Conservation (phyloP, 257 asterid species). For the Fraxinus pennsylvanica region DNA sequence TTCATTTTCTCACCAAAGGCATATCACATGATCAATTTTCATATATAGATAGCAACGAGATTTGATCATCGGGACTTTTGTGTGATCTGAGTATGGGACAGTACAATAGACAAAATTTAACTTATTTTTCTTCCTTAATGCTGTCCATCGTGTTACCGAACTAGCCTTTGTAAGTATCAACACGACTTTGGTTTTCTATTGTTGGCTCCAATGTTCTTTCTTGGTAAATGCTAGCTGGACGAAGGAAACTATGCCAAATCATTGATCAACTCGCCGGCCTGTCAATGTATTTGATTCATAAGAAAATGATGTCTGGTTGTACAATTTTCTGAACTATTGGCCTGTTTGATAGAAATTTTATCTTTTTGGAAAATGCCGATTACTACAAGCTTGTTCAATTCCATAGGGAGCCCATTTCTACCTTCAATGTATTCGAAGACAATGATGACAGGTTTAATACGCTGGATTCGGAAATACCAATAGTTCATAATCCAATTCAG, state of each 20-base stretch:
- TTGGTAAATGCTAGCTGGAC: neutral
- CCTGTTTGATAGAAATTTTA: neutral
- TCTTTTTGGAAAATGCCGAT: too few species aligned
- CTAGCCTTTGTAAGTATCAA: neutral
- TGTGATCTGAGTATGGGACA: too few species aligned
- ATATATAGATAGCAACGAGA: too few species aligned
- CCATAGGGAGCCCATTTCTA: neutral
- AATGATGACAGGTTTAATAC: too few species aligned
- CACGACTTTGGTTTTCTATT: neutral
- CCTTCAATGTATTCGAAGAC: neutral
- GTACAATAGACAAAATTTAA: neutral
- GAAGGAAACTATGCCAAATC: neutral
- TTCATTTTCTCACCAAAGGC: too few species aligned
- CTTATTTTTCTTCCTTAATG: neutral
- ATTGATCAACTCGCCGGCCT: conserved; percentile 1
- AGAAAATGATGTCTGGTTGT: neutral
- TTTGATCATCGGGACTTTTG: too few species aligned
- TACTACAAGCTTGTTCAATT: neutral
- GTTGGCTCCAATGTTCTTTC: neutral
- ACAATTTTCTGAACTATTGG: neutral
- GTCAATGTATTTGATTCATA: neutral
- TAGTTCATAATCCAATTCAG: too few species aligned
- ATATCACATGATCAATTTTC: too few species aligned
- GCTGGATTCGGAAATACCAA: too few species aligned
- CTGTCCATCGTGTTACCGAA: neutral